phyloP scores from a whole-genome alignment of 257 asterid species.

The Scutellaria minor region DNA sequence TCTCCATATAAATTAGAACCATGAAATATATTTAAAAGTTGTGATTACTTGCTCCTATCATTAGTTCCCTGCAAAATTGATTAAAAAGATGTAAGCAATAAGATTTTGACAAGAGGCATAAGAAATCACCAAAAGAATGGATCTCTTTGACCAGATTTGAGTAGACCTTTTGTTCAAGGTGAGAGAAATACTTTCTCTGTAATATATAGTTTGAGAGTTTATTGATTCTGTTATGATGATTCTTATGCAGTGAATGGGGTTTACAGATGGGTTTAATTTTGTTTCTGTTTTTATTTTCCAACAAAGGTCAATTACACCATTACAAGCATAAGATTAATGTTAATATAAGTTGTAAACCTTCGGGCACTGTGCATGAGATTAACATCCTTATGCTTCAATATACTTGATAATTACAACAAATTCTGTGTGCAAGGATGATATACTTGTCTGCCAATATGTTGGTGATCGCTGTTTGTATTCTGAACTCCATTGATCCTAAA shows the following conservation, averaged over 20 bases:
- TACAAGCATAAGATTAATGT: too few species aligned
- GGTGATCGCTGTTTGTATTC: neutral
- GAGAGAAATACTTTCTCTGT: neutral
- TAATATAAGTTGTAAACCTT: too few species aligned
- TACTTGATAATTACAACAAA: neutral
- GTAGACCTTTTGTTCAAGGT: too few species aligned
- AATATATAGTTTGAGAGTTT: neutral
- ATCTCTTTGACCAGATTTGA: neutral
- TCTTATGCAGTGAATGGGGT: neutral
- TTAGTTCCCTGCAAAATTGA: slow-evolving; percentile 5
- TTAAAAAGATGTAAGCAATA: neutral
- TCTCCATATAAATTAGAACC: neutral
- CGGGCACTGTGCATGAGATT: too few species aligned
- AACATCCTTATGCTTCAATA: neutral
- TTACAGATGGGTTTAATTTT: neutral
- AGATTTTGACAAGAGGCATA: neutral
- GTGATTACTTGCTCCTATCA: slow-evolving; percentile 7
- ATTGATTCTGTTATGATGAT: neutral
- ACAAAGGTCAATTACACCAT: neutral
- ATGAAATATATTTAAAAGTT: neutral
- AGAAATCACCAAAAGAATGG: neutral
- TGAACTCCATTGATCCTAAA: slow-evolving; percentile 18
- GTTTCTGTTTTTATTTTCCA: neutral
- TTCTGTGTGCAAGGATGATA: neutral
- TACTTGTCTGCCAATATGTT: neutral